Evolutionary conservation across 1,139 yeast species (phyloP).

Genomic region (Debaryomyces psychrophilus): DNA sequence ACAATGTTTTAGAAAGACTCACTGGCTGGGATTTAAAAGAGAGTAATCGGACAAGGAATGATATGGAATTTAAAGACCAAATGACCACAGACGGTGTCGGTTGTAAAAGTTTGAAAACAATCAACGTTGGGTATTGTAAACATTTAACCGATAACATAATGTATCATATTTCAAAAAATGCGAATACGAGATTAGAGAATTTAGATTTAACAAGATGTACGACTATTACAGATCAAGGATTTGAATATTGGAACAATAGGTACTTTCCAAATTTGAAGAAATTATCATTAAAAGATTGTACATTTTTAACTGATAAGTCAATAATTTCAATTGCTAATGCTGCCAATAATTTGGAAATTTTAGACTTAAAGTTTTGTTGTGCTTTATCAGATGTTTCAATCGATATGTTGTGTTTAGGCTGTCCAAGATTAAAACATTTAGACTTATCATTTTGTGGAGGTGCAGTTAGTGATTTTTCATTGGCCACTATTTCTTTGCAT

Average conservation of each 20-base stretch:
- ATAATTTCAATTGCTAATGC: constrained; percentile 64
- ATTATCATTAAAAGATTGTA: constrained; percentile 68
- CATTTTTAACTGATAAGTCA: constrained; percentile 68
- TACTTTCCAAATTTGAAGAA: constrained; percentile 56
- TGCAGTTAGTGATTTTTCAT: constrained; percentile 73
- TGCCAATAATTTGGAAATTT: constrained; percentile 56
- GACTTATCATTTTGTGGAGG: constrained; percentile 77
- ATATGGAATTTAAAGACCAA: constrained; percentile 16
- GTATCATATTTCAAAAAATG: constrained; percentile 63
- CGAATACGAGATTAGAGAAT: constrained; percentile 54
- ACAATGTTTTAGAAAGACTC: constrained; percentile 66
- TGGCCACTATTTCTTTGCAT: constrained; percentile 63
- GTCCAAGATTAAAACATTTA: constrained; percentile 55
- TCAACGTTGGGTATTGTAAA: constrained; percentile 72
- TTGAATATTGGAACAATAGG: constrained; percentile 61
- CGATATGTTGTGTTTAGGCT: constrained; percentile 66
- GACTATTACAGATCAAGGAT: constrained; percentile 74
- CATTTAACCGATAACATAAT: constrained; percentile 69
- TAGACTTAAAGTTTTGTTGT: constrained; percentile 75
- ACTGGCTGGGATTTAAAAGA: constrained; percentile 53
- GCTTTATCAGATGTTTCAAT: constrained; percentile 70
- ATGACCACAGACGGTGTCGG: constrained; percentile 34
- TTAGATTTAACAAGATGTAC: constrained; percentile 75
- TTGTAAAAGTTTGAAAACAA: constrained; percentile 55
- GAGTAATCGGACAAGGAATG: constrained; percentile 1